Percentiles rank a stretch among this genome's conserved stretches.
phyloP scores from a whole-genome alignment of 495 filamentous ascomycete genomes.

The Hypoxylon perforatum region DNA sequence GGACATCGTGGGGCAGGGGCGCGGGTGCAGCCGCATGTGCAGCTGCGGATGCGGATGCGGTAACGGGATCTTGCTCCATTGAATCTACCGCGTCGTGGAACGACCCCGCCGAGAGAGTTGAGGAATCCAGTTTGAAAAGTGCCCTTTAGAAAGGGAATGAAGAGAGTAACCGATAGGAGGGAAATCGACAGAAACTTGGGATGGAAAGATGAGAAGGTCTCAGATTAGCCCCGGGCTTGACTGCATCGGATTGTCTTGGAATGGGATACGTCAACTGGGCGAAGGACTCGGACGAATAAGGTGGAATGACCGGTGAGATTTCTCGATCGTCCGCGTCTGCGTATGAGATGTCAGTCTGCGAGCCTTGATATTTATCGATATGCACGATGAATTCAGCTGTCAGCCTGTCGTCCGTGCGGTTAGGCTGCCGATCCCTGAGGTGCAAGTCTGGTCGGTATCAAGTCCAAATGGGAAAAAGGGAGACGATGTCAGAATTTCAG shows the following conservation, averaged over 20 bases:
- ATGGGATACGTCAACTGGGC: conserved; percentile 13
- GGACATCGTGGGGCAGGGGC: conserved; percentile 40
- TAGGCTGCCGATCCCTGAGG: conserved; percentile 31
- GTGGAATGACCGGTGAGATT: conserved; percentile 15
- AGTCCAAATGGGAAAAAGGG: conserved; percentile 26
- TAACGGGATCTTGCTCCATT: conserved; percentile 58
- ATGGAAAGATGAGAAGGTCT: conserved; percentile 34
- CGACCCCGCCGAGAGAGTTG: conserved; percentile 58
- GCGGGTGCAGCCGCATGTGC: conserved; percentile 8
- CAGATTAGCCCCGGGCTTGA: conserved; percentile 44
- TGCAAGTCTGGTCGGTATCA: conserved; percentile 21
- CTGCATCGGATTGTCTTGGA: conserved; percentile 46
- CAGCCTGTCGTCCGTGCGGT: conserved; percentile 11
- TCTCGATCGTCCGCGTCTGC: background rate
- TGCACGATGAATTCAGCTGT: conserved; percentile 11
- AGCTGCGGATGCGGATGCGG: background rate
- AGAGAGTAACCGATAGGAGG: conserved; percentile 10
- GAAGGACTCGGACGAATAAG: conserved; percentile 12
- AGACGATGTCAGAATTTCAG: conserved; percentile 22
- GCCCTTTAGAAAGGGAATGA: conserved; percentile 6
- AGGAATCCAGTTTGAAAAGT: conserved; percentile 61
- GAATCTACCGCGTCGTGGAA: conserved; percentile 63
- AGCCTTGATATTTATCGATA: conserved; percentile 24
- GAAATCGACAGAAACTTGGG: conserved; percentile 10
- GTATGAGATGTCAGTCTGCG: conserved; percentile 9